Evolutionary conservation across 2,329 filamentous ascomycete species (phyloP), one percentile per base, ranked within the genome.

Genomic region (Clonostachys byssicola): DNA sequence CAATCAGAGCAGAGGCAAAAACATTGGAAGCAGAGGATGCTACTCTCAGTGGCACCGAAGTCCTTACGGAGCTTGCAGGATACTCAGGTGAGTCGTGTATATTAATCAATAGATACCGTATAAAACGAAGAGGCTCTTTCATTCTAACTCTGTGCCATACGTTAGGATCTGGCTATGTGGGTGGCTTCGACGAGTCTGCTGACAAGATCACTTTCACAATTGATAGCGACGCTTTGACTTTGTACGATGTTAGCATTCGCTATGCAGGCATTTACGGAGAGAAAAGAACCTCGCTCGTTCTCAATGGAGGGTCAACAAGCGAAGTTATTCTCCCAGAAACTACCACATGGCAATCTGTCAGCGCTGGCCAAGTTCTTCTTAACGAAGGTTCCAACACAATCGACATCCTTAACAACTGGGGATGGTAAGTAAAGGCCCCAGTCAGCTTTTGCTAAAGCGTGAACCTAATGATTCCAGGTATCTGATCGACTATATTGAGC

Each of bases 351-450:
- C 61, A 61, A 10, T 64, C 63, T 34, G 64, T 67, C 12, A 48
- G 66, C 1, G 73, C 62, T 14, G 72, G 73, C 13, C 72, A 75
- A 50, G 61, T 75, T 2, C 59, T 76, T 2, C 57, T 75, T 35
- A 63, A 67, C 43, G 60, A 60, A 9, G 72, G 72, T 14, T 47
- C 52, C 40, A 75, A 75, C 57, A 74, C 66, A 0, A 67, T 75
- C 44, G 61, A 72, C 38, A 66, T 75, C 41, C 63, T 70, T 46
- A 71, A 56, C 57, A 72, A 75, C 58, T 75, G 72, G 72, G 73
- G 73, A 48, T 75, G 70, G 71, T 69, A 57, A 49, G 56, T 49
- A 34, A 42, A 39, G 43, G 23, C 35, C 35, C 18, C 9, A 4
- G 23, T 30, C 10, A 9, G 23, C 10, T 30, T 30, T 6, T 30